Percentiles rank a stretch among this genome's conserved stretches.
Conservation (phyloP, 805 yeast species). For the Suhomyces pyralidae region DNA sequence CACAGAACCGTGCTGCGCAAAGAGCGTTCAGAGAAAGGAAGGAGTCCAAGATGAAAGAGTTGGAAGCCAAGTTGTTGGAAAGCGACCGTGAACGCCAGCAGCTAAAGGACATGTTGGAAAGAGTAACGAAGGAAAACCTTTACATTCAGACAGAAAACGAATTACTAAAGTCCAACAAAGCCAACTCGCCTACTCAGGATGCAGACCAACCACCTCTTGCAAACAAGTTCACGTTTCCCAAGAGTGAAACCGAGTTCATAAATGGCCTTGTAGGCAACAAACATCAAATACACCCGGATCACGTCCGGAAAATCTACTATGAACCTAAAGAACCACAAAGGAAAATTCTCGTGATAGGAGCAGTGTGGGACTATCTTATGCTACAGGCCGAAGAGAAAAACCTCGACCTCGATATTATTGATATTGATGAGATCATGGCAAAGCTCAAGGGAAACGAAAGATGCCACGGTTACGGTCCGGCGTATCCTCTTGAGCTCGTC, state of each 20-base stretch:
- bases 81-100: constrained; percentile 54
- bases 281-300: constrained; percentile 21
- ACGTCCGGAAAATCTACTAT: constrained; percentile 31
- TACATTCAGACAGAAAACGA: constrained; percentile 63
- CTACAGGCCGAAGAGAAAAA: constrained; percentile 46
- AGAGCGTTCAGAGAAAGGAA: constrained; percentile 82
- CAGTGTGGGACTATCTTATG: constrained; percentile 77
- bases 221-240: constrained; percentile 33
- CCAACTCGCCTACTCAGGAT: not conserved
- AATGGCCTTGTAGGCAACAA: constrained; percentile 24
- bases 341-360: constrained; percentile 65
- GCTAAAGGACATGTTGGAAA: constrained; percentile 48
- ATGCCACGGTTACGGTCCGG: constrained; percentile 81
- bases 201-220: not conserved
- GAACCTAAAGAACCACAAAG: constrained; percentile 38
- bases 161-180: constrained; percentile 39
- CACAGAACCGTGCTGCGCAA: constrained; percentile 85
- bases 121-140: constrained; percentile 51
- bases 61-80: constrained; percentile 54
- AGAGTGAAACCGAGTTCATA: constrained; percentile 33
- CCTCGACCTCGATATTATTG: constrained; percentile 45
- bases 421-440: constrained; percentile 57
- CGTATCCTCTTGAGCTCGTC: constrained; percentile 48
- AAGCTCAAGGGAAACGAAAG: constrained; percentile 62
- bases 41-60: constrained; percentile 66